Conservation (phyloP, 768 basidiomycete genomes). For the Hypsizygus marmoreus region DNA sequence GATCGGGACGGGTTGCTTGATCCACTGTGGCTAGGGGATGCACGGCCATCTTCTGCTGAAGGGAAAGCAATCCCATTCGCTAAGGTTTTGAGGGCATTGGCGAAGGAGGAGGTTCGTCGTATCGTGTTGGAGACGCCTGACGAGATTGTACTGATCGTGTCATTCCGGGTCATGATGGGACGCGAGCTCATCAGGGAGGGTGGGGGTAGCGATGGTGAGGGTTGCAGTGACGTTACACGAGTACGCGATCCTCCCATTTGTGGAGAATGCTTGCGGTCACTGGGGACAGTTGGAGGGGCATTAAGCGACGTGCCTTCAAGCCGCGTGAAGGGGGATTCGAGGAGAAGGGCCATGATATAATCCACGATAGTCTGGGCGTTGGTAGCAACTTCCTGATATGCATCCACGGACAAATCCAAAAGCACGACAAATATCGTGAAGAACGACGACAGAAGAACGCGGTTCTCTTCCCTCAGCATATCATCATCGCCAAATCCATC, state of each 20-base stretch:
- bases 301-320: slow-evolving; percentile 70
- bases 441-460: slow-evolving; percentile 86
- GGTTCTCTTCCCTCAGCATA: slow-evolving; percentile 70
- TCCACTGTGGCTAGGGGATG: slow-evolving; percentile 32
- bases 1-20: slow-evolving; percentile 21
- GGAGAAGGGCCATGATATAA: slow-evolving; percentile 85
- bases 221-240: slow-evolving; percentile 52
- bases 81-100: slow-evolving; percentile 69
- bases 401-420: slow-evolving; percentile 89
- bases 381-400: slow-evolving; percentile 89
- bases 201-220: slow-evolving; percentile 48
- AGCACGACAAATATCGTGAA: slow-evolving; percentile 90
- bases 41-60: slow-evolving; percentile 52
- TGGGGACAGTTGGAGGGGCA: slow-evolving; percentile 43
- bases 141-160: slow-evolving; percentile 65
- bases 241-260: slow-evolving; percentile 41
- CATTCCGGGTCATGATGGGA: slow-evolving; percentile 54
- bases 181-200: slow-evolving; percentile 47
- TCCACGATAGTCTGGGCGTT: slow-evolving; percentile 91
- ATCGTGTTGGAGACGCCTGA: slow-evolving; percentile 68
- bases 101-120: slow-evolving; percentile 79
- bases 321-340: slow-evolving; percentile 85
- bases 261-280: slow-evolving; percentile 38
- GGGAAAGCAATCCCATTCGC: slow-evolving; percentile 76
- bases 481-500: slow-evolving; percentile 69